These are phyloP conservation scores for Lotus japonicus DNA, from an alignment of 306 rosid genomes.

Conservation along the genomic window DNA sequence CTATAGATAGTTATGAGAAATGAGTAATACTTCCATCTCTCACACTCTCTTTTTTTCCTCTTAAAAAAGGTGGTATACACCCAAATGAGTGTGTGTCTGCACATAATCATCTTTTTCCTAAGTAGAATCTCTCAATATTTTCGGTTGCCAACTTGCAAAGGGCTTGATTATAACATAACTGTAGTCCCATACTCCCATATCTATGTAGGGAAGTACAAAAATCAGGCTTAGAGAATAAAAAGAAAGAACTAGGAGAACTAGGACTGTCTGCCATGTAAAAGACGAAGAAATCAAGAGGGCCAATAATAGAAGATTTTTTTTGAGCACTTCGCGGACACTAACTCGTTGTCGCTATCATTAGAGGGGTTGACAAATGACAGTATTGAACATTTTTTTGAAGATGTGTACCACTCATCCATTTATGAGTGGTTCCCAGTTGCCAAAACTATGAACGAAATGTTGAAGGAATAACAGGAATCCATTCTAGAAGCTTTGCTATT, in stretches of 20 bases:
- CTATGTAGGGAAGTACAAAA: background rate
- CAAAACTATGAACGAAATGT: slow-evolving; percentile 12
- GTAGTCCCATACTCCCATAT: background rate
- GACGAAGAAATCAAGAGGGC: background rate
- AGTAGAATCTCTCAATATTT: no score
- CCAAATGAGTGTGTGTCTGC: no score
- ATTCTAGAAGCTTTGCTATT: slow-evolving; percentile 4
- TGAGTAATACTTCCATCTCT: no score
- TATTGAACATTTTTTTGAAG: slow-evolving; percentile 11
- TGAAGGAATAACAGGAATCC: slow-evolving; percentile 9
- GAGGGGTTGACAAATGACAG: slow-evolving; percentile 14
- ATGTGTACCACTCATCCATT: background rate
- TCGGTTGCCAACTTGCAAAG: background rate
- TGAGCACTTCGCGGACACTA: slow-evolving; percentile 4
- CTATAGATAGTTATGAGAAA: no score
- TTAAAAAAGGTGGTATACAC: no score
- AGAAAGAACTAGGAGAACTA: no score
- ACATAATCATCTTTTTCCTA: no score
- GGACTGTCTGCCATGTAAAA: slow-evolving; percentile 18
- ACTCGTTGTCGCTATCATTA: slow-evolving; percentile 19
- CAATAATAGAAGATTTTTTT: slow-evolving; percentile 14
- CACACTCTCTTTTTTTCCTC: no score
- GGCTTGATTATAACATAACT: background rate
- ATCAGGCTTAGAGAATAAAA: background rate
- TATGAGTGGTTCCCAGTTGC: slow-evolving; percentile 5